Evolutionary conservation across 2,329 filamentous ascomycete species (phyloP), one percentile per base, ranked within the genome.

Genomic region (Xylaria sp.): DNA sequence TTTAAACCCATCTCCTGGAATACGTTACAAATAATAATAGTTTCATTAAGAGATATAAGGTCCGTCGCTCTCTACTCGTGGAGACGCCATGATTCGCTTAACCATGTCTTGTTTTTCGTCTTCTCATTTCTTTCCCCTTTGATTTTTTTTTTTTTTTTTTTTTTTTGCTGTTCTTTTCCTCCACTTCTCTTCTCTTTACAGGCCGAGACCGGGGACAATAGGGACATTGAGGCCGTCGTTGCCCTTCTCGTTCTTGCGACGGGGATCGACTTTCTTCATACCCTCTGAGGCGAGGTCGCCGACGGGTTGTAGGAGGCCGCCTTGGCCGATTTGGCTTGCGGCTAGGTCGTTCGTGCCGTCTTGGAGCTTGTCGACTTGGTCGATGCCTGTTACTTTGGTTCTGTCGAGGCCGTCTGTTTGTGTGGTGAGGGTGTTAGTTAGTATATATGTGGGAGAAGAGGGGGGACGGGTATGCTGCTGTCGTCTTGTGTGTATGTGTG

Each of bases 341-440:
- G 86, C 90, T 63, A 90, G 84, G 79, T 85, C 83, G 82, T 92
- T 82, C 40, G 91, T 86, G 75, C 86, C 87, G 78, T 92, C 90
- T 80, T 93, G 90, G 42, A 92, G 83, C 51, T 82, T 88, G 80
- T 92, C 88, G 80, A 92, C 85, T 78, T 91, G 89, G 21, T 87
- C 79, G 76, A 91, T 78, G 78, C 88, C 88, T 12, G 90, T 92
- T 48, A 93, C 81, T 78, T 93, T 93, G 71, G 89, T 86, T 79
- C 92, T 89, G 81, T 86, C 83, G 69, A 93, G 88, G 71, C 86
- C 84, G 68, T 92, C 90, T 92, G 74, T 91, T 90, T 92, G 74
- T 65, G 4, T 60, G 18, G n/a, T 12, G 6, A 6, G 16, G 32
- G 1, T 50, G 47, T 60, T 2, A 40, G 63, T 69, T 70, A 59